Evolutionary conservation across 371 early-diverging fungal species (phyloP).

Genomic region (Smittium mucronatum): DNA sequence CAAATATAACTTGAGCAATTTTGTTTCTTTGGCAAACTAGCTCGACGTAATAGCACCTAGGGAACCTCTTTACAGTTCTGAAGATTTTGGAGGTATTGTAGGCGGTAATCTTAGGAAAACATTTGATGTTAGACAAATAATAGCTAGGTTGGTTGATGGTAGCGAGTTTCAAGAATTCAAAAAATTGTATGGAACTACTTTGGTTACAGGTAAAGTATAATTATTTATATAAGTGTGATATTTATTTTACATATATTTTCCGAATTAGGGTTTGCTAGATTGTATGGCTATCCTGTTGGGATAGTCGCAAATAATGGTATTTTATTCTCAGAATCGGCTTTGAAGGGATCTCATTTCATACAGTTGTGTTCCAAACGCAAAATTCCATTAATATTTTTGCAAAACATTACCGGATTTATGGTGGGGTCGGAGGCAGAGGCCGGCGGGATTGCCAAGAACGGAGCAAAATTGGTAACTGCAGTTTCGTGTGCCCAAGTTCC

Average conservation of each 20-base stretch:
- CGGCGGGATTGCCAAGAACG: slow-evolving; percentile 95
- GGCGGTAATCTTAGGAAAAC: slow-evolving; percentile 82
- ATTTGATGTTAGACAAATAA: slow-evolving; percentile 88
- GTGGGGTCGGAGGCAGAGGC: slow-evolving; percentile 94
- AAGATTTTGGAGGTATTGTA: slow-evolving; percentile 89
- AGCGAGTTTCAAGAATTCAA: slow-evolving; percentile 91
- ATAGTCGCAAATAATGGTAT: slow-evolving; percentile 98
- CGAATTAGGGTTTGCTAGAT: slow-evolving; percentile 60
- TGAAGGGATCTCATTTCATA: slow-evolving; percentile 96
- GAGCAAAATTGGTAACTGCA: slow-evolving; percentile 94
- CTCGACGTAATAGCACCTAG: slow-evolving; percentile 41
- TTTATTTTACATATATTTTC: no score
- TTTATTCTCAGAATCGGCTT: slow-evolving; percentile 85
- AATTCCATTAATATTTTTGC: slow-evolving; percentile 89
- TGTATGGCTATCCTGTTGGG: slow-evolving; percentile 89
- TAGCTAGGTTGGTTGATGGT: slow-evolving; percentile 93
- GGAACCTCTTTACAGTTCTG: slow-evolving; percentile 71
- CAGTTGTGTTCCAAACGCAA: slow-evolving; percentile 88
- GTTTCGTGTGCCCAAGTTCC: slow-evolving; percentile 92
- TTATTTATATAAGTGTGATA: slow-evolving; percentile 30
- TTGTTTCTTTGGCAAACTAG: slow-evolving; percentile 13
- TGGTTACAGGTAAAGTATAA: slow-evolving; percentile 71
- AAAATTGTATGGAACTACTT: slow-evolving; percentile 78
- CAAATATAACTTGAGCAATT: neutral
- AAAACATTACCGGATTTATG: slow-evolving; percentile 97